phyloP scores from a whole-genome alignment of 2,329 filamentous ascomycete genomes.

The Teratosphaeria viscida region DNA sequence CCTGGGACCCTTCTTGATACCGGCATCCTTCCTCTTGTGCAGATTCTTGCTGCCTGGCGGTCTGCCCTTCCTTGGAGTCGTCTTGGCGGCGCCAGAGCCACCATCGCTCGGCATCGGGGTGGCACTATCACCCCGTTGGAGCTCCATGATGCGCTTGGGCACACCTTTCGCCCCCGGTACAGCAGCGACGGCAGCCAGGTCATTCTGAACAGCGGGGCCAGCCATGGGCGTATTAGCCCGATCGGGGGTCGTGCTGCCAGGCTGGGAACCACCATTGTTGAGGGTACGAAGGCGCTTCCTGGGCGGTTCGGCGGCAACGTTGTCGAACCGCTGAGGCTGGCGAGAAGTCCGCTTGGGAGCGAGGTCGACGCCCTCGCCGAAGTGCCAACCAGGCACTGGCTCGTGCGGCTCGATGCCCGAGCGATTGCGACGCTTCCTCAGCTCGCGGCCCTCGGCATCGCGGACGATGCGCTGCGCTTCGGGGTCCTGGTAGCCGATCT shows the following conservation, averaged over 20 bases:
- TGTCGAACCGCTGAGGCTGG: constrained; percentile 23
- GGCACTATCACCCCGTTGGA: constrained; percentile 32
- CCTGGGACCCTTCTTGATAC: constrained; percentile 40
- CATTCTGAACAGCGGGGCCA: constrained; percentile 9
- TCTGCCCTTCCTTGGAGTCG: constrained; percentile 23
- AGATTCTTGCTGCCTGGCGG: constrained; percentile 39
- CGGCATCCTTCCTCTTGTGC: constrained; percentile 36
- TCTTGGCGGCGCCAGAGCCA: neutral
- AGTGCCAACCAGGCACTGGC: constrained; percentile 16
- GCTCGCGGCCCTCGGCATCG: constrained; percentile 36
- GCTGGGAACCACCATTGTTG: constrained; percentile 4
- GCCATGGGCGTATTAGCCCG: constrained; percentile 9
- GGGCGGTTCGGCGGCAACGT: constrained; percentile 12
- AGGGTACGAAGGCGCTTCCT: constrained; percentile 15
- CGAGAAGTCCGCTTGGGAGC: constrained; percentile 14
- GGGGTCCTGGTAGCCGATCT: constrained; percentile 45
- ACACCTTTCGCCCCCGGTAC: constrained; percentile 8
- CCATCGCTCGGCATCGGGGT: constrained; percentile 8
- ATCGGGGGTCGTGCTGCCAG: constrained; percentile 16
- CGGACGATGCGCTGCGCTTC: constrained; percentile 41
- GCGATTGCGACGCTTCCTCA: constrained; percentile 34
- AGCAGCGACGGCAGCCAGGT: constrained; percentile 8
- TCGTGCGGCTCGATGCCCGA: constrained; percentile 8
- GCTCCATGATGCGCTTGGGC: constrained; percentile 36
- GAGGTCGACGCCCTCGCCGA: constrained; percentile 18